Evolutionary conservation across 1,284 basidiomycete species (phyloP).

Genomic region (Mycosarcoma maydis): DNA sequence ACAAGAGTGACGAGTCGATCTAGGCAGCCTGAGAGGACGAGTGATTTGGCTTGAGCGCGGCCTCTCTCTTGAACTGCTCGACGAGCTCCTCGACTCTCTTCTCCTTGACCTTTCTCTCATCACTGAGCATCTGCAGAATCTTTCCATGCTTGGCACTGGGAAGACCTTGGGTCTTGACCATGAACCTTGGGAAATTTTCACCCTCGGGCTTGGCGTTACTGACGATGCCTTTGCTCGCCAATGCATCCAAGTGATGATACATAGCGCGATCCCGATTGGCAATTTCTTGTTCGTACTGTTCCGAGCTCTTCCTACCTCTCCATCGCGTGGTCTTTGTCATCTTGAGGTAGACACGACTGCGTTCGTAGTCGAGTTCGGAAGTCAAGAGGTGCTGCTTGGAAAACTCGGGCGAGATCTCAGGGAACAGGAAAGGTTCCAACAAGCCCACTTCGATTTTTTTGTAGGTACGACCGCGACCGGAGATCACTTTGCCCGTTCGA

Average conservation of each 20-base stretch:
- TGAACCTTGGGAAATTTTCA: constrained; percentile 30
- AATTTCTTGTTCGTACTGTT: constrained; percentile 39
- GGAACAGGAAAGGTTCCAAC: constrained; percentile 65
- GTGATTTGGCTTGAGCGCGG: neutral
- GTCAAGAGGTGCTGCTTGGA: constrained; percentile 44
- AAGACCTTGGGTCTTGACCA: constrained; percentile 42
- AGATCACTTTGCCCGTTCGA: constrained; percentile 71
- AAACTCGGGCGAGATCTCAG: constrained; percentile 55
- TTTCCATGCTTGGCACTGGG: constrained; percentile 56
- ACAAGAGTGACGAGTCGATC: no score
- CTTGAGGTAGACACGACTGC: constrained; percentile 49
- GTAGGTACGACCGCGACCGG: constrained; percentile 49
- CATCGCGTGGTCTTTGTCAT: constrained; percentile 59
- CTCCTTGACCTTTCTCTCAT: constrained; percentile 51
- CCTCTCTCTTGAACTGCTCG: constrained; percentile 38
- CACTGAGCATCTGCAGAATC: constrained; percentile 46
- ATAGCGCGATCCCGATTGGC: constrained; percentile 11
- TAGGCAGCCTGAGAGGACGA: neutral
- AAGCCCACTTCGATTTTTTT: constrained; percentile 66
- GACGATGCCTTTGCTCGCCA: constrained; percentile 12
- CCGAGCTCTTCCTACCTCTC: constrained; percentile 44
- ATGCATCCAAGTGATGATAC: constrained; percentile 25
- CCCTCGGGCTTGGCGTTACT: constrained; percentile 3
- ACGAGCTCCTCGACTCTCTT: constrained; percentile 39
- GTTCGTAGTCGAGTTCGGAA: constrained; percentile 55